Conservation (phyloP, 257 asterid genomes). For the Oldenlandia corymbosa region DNA sequence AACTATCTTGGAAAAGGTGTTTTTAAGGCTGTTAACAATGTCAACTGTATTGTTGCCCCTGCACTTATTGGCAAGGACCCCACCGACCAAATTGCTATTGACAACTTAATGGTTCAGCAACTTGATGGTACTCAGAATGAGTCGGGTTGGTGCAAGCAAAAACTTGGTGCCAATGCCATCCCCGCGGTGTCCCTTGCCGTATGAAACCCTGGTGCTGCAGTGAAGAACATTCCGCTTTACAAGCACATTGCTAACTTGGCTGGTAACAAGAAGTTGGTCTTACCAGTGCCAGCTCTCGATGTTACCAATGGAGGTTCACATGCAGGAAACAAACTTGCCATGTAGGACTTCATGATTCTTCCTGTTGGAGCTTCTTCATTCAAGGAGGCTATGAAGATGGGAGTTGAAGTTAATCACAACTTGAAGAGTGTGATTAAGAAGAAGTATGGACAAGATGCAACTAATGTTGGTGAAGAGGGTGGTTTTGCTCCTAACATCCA, state of each 20-base stretch:
- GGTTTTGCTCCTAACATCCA: conserved; percentile 99
- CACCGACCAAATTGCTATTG: conserved; percentile 79
- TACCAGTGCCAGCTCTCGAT: conserved; percentile 97
- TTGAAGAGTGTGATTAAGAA: conserved; percentile 96
- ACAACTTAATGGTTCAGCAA: conserved; percentile 88
- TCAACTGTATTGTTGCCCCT: conserved; percentile 78
- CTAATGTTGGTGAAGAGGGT: conserved; percentile 97
- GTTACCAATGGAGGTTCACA: conserved; percentile 98
- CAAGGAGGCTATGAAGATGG: conserved; percentile 99
- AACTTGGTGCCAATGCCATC: conserved; percentile 98
- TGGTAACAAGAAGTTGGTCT: conserved; percentile 87
- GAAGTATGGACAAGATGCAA: conserved; percentile 95
- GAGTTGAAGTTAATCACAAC: conserved; percentile 92
- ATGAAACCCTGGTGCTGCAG: conserved; percentile 93
- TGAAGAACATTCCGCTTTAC: conserved; percentile 65
- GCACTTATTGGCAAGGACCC: conserved; percentile 96
- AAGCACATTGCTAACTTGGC: conserved; percentile 98
- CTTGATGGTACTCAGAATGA: conserved; percentile 96
- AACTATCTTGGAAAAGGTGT: conserved; percentile 98
- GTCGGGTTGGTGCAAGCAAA: conserved; percentile 99
- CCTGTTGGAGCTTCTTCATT: conserved; percentile 92
- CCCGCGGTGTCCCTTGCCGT: conserved; percentile 94
- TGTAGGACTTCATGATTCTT: conserved; percentile 99
- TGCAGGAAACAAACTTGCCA: conserved; percentile 98
- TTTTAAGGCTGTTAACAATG: conserved; percentile 89